Conservation (phyloP, 192 early-diverging fungal genomes). For the Phycomyces nitens region DNA sequence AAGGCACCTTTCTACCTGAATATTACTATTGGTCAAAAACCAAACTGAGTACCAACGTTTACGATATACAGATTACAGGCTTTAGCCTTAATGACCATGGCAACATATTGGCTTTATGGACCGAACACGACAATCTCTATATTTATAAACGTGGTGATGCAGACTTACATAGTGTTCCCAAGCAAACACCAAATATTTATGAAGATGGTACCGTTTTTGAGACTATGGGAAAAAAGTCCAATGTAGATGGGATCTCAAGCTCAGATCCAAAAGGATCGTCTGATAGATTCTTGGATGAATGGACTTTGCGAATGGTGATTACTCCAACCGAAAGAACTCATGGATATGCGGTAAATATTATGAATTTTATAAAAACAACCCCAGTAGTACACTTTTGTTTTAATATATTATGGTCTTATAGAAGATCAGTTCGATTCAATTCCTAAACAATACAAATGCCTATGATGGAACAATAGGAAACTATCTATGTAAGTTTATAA, state of each 20-base stretch:
- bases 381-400: not conserved
- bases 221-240: not conserved
- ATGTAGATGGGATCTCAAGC: not conserved
- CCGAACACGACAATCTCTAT: constrained; percentile 21
- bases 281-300: not conserved
- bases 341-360: not conserved
- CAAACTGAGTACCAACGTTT: not conserved
- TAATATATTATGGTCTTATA: not conserved
- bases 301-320: constrained; percentile 10
- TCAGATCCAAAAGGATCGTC: not conserved
- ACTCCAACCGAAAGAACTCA: not conserved
- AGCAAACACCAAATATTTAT: not conserved
- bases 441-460: not conserved
- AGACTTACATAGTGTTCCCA: not conserved
- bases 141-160: constrained; percentile 26
- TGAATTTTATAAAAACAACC: too few species aligned
- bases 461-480: not conserved
- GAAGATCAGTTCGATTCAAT: not conserved
- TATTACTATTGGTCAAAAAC: constrained; percentile 13
- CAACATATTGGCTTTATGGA: constrained; percentile 20
- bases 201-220: not conserved
- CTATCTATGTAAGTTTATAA: constrained; percentile 12
- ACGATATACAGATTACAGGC: constrained; percentile 10
- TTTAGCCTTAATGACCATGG: constrained; percentile 15
- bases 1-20: constrained; percentile 10